Evolutionary conservation across 208 protist genomes (phyloP).

Genomic region (Wallacemonas sp.): DNA sequence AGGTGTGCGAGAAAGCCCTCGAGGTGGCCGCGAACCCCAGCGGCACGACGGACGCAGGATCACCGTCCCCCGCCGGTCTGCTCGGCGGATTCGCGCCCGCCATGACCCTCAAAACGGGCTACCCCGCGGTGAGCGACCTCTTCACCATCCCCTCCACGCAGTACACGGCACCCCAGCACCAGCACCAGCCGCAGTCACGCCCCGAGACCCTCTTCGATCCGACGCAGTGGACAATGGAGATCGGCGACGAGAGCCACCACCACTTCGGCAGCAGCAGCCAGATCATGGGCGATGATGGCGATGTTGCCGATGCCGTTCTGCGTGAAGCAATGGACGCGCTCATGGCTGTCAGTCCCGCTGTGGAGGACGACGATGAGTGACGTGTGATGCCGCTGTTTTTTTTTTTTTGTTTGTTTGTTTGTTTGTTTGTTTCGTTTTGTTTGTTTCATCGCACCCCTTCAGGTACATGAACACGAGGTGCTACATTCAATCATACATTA

Average conservation of each 20-base stretch:
- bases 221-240: conserved; percentile 4
- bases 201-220: neutral
- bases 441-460: conserved; percentile 13
- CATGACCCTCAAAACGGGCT: neutral
- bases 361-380: conserved; percentile 18
- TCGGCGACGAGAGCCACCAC: neutral
- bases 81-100: neutral
- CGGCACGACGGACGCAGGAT: neutral
- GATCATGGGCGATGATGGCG: conserved; percentile 3
- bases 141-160: neutral
- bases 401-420: neutral
- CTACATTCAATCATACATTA: conserved; percentile 17
- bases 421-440: conserved; percentile 18
- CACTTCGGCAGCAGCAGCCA: conserved; percentile 8
- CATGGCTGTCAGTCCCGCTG: neutral
- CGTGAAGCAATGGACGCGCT: conserved; percentile 3
- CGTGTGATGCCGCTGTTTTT: neutral
- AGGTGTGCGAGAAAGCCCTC: conserved; percentile 10
- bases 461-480: neutral
- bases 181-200: neutral
- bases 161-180: neutral
- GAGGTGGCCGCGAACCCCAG: neutral
- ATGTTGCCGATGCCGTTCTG: neutral
- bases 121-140: neutral
- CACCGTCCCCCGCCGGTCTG: neutral